Evolutionary conservation across 495 filamentous ascomycete species (phyloP).

Genomic region (Penicillium odoratum): DNA sequence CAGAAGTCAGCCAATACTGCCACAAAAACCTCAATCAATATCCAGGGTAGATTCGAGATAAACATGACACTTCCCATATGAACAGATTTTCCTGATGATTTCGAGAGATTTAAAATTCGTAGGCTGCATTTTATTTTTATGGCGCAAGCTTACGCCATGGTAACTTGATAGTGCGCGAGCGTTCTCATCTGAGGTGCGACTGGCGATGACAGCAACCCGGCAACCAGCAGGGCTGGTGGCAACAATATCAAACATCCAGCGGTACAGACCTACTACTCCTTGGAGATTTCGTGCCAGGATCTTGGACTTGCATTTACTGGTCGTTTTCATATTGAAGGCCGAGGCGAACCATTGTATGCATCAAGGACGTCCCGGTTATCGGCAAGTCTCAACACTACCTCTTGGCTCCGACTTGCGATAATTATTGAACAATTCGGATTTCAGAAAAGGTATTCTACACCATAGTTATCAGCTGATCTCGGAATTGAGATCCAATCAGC

Average conservation of each 20-base stretch:
- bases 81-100: constrained; percentile 1
- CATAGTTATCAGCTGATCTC: too few species aligned
- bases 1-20: too few species aligned
- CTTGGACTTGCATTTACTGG: neutral
- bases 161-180: constrained; percentile 23
- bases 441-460: too few species aligned
- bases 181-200: constrained; percentile 20
- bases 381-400: too few species aligned
- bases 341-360: too few species aligned
- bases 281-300: neutral
- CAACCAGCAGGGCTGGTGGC: constrained; percentile 4
- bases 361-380: too few species aligned
- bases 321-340: too few species aligned
- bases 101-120: constrained; percentile 18
- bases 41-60: neutral
- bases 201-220: constrained; percentile 19
- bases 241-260: constrained; percentile 16
- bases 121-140: constrained; percentile 11
- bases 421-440: too few species aligned
- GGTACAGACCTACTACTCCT: constrained; percentile 7
- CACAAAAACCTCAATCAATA: neutral
- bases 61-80: constrained; percentile 15
- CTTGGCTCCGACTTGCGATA: too few species aligned
- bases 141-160: constrained; percentile 6
- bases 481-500: too few species aligned